Evolutionary conservation across 1,284 basidiomycete species (phyloP), one percentile per base, ranked within the genome.

Genomic region (Neonothopanus nambi): DNA sequence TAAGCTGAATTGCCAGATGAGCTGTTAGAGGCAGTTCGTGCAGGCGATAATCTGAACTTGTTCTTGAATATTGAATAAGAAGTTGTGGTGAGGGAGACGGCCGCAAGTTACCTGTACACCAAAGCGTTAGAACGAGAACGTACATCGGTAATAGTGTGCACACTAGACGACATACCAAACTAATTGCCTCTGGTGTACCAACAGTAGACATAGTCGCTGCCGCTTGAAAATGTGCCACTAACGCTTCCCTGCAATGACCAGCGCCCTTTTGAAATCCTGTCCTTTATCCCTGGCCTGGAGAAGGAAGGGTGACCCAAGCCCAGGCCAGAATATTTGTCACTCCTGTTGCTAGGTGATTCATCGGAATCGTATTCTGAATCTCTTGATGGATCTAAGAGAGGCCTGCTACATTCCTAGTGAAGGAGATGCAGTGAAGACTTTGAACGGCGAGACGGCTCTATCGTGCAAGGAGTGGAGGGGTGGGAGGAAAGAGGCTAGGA

Each of bases 401-500:
- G 58, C 55, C 63, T 66, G 9, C 63, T 66, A 23, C 61, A 55
- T 51, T 6, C 67, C 64, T 3, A 69, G 57, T 7, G 63, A 58
- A 46, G 79, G 77, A 62, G 90, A 87, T 12, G 79, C 84, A 38
- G 86, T n/a, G n/a, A n/a, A n/a, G n/a, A n/a, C n/a, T n/a, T n/a
- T 85, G 80, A 49, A 93, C 67, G 33, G 88, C 87, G 42, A 85
- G 59, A 58, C 84, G 81, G 63, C 85, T 87, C 85, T 91, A 92
- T 54, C 84, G 74, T 45, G 89, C 83, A n/a, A n/a, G n/a, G n/a
- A n/a, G n/a, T n/a, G n/a, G 37, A 95, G 72, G 1, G 85, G 85
- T 4, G 92, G 93, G 18, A 95, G 72, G 56, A 95, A 69, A 12
- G 84, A 82, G 17, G 92, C 93, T 5, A 94, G 68, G 39, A 85